Evolutionary conservation across 2,329 filamentous ascomycete species (phyloP).

Genomic region (Cyphellophora europaea): DNA sequence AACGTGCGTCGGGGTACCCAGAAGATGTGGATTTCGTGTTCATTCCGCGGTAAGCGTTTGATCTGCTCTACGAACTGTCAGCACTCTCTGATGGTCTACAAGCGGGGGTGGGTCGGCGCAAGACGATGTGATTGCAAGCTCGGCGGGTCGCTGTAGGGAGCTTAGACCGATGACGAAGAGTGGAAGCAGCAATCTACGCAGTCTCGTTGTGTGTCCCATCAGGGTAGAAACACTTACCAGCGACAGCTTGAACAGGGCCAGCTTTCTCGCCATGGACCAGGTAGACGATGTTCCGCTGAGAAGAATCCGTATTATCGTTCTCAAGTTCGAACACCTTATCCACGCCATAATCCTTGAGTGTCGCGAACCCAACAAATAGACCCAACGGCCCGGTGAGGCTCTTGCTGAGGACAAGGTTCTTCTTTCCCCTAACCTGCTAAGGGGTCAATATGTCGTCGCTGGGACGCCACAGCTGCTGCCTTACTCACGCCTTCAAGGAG

Average conservation of each 20-base stretch:
- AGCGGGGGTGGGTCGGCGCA: too few relatives aligned
- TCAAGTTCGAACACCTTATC: slow-evolving; percentile 97
- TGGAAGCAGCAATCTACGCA: slow-evolving; percentile 9
- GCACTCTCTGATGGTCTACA: slow-evolving; percentile 40
- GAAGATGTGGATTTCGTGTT: slow-evolving; percentile 94
- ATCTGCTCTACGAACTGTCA: slow-evolving; percentile 71
- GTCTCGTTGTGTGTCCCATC: slow-evolving; percentile 13
- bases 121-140: too few relatives aligned
- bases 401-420: slow-evolving; percentile 91
- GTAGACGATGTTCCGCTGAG: slow-evolving; percentile 91
- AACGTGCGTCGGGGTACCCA: slow-evolving; percentile 90
- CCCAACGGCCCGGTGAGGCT: slow-evolving; percentile 82
- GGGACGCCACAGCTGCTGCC: background rate
- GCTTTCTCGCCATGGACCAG: slow-evolving; percentile 84
- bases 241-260: slow-evolving; percentile 72
- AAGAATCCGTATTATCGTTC: slow-evolving; percentile 89
- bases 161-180: slow-evolving; percentile 15
- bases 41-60: slow-evolving; percentile 76
- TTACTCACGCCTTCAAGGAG: slow-evolving; percentile 87
- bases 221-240: slow-evolving; percentile 57
- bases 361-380: slow-evolving; percentile 88
- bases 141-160: slow-evolving; percentile 12
- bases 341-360: slow-evolving; percentile 91
- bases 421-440: slow-evolving; percentile 86
- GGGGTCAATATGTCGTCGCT: slow-evolving; percentile 7